Evolutionary conservation across 192 early-diverging fungal genomes (phyloP).

Genomic region (Coemansia sp.): DNA sequence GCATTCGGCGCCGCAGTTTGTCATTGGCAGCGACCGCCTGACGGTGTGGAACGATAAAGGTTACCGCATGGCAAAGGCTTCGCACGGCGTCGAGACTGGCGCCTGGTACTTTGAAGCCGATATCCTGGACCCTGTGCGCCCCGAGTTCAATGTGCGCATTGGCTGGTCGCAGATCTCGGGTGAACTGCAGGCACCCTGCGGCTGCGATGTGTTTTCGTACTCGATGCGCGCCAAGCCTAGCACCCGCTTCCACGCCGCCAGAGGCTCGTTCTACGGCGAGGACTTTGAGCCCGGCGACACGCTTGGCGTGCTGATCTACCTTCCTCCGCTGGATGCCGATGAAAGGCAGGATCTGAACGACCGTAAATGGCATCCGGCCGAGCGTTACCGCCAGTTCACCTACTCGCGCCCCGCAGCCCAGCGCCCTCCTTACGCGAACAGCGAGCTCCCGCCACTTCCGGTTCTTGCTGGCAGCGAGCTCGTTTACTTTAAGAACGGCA

Average conservation of each 20-base stretch:
- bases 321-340: slow-evolving; percentile 48
- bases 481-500: slow-evolving; percentile 67
- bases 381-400: slow-evolving; percentile 46
- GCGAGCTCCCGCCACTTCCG: slow-evolving; percentile 49
- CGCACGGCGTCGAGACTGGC: slow-evolving; percentile 71
- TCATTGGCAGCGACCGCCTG: slow-evolving; percentile 58
- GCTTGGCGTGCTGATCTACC: slow-evolving; percentile 53
- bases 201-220: slow-evolving; percentile 73
- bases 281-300: slow-evolving; percentile 46
- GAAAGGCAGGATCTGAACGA: slow-evolving; percentile 47
- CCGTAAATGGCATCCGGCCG: slow-evolving; percentile 52
- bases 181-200: slow-evolving; percentile 74
- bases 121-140: slow-evolving; percentile 52
- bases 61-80: slow-evolving; percentile 75
- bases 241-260: slow-evolving; percentile 66
- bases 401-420: slow-evolving; percentile 48
- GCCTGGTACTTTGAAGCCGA: slow-evolving; percentile 75
- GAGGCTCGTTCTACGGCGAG: slow-evolving; percentile 49
- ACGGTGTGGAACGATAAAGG: slow-evolving; percentile 70
- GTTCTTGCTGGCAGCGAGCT: slow-evolving; percentile 60
- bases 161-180: slow-evolving; percentile 80
- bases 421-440: slow-evolving; percentile 41
- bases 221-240: slow-evolving; percentile 66
- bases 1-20: slow-evolving; percentile 68
- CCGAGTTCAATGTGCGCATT: slow-evolving; percentile 63